A percentile compares a stretch with the other conserved stretches of the same genome.
These are phyloP conservation scores for Vigna unguiculata DNA, from an alignment of 306 rosid species.

Conservation along the genomic window DNA sequence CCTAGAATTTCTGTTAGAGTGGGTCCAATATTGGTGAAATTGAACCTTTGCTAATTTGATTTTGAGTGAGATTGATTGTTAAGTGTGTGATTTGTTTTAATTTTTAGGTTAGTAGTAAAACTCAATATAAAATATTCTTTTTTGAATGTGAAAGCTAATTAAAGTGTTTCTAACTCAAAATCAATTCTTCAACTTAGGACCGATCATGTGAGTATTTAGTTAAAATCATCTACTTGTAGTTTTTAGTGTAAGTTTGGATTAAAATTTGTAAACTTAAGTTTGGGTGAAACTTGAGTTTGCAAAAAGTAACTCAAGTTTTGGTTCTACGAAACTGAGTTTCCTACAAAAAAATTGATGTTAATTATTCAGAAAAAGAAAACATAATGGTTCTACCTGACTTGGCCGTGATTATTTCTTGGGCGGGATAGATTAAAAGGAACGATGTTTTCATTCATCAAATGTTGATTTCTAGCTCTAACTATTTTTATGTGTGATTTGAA, in stretches of 20 bases:
- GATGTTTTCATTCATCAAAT: neutral
- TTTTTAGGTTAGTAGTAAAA: neutral
- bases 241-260: neutral
- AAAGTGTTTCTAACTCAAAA: neutral
- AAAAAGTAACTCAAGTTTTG: too few relatives aligned
- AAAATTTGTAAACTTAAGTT: too few relatives aligned
- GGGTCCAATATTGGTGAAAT: neutral
- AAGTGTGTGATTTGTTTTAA: neutral
- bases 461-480: neutral
- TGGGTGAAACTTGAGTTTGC: too few relatives aligned
- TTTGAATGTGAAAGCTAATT: neutral
- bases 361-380: too few relatives aligned
- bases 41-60: neutral
- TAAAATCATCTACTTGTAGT: neutral
- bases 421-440: neutral
- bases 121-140: neutral
- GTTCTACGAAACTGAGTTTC: too few relatives aligned
- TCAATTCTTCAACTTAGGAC: neutral
- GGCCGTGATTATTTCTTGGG: neutral
- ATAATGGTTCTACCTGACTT: neutral
- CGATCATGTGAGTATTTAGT: neutral
- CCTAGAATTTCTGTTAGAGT: neutral
- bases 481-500: neutral
- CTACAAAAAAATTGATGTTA: neutral
- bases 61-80: neutral